phyloP scores from a whole-genome alignment of 202 grass and related monocot genomes.

The Schoenoplectus tabernaemontani region DNA sequence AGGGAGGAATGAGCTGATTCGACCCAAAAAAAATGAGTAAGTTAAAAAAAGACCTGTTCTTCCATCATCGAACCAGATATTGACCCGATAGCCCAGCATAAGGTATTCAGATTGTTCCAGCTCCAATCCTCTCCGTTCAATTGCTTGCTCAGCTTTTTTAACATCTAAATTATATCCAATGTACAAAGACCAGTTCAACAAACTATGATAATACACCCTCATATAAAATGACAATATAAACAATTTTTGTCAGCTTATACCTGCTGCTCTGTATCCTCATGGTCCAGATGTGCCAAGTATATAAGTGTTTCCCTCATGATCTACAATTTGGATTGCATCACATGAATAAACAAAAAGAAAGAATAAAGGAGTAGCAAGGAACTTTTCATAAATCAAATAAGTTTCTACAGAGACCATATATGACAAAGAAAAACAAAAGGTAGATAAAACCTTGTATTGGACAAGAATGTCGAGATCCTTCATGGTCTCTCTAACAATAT shows the following conservation, averaged over 20 bases:
- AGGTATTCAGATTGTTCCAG: constrained; percentile 98
- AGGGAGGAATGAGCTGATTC: not conserved
- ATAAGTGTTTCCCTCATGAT: constrained; percentile 99
- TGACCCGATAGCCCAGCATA: constrained; percentile 98
- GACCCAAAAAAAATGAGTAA: not conserved
- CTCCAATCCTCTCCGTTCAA: constrained; percentile 98
- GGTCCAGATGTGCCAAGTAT: constrained; percentile 95
- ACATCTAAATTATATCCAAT: constrained; percentile 54
- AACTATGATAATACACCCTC: not conserved
- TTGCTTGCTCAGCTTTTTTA: constrained; percentile 92
- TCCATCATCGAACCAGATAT: constrained; percentile 99
- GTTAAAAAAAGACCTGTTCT: constrained; percentile 63
- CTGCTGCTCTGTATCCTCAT: constrained; percentile 97
- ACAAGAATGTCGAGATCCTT: constrained; percentile 99
- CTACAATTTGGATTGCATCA: constrained; percentile 26
- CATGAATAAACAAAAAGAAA: constrained; percentile 7
- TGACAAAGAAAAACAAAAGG: constrained; percentile 3
- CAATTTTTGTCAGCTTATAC: constrained; percentile 25
- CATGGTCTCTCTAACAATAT: constrained; percentile 99
- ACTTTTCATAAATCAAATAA: constrained; percentile 13
- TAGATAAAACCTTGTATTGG: constrained; percentile 76
- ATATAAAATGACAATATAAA: constrained; percentile 8
- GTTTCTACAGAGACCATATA: not conserved
- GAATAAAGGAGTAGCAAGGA: constrained; percentile 12
- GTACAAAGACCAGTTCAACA: not conserved